These are phyloP conservation scores for Monosporozyma aquatica DNA, from an alignment of 805 yeast genomes.

Conservation along the genomic window DNA sequence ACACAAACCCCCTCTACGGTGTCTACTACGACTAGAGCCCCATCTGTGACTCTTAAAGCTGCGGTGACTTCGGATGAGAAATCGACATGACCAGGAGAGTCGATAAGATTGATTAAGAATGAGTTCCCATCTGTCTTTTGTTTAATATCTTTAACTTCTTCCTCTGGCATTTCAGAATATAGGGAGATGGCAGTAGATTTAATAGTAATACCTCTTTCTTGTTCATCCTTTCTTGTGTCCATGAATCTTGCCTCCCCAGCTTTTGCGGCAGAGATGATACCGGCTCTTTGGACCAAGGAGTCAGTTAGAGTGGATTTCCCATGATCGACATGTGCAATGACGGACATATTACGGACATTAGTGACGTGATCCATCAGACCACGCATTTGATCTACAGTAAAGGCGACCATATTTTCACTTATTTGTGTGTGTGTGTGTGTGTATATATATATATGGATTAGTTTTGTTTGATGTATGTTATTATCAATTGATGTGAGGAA, in stretches of 20 bases:
- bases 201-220: conserved; percentile 76
- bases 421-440: too few relatives aligned
- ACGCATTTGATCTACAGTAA: conserved; percentile 87
- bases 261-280: conserved; percentile 98
- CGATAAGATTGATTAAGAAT: conserved; percentile 95
- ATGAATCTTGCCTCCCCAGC: conserved; percentile 99
- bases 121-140: conserved; percentile 83
- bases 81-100: conserved; percentile 99
- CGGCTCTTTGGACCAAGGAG: conserved; percentile 97
- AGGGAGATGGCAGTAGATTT: conserved; percentile 98
- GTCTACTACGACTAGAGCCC: conserved; percentile 99
- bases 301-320: conserved; percentile 99
- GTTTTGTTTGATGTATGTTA: too few relatives aligned
- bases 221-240: conserved; percentile 80
- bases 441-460: too few relatives aligned
- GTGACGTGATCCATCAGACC: conserved; percentile 98
- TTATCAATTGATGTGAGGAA: too few relatives aligned
- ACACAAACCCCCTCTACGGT: conserved; percentile 99
- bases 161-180: conserved; percentile 73
- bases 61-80: conserved; percentile 99
- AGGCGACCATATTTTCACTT: conserved; percentile 34
- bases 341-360: conserved; percentile 99
- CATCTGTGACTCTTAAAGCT: conserved; percentile 99
- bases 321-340: conserved; percentile 99
- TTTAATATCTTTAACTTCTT: conserved; percentile 79